Evolutionary conservation across 176 grass and related monocot genomes (phyloP).

Genomic region (Ampelocalamus luodianensis): DNA sequence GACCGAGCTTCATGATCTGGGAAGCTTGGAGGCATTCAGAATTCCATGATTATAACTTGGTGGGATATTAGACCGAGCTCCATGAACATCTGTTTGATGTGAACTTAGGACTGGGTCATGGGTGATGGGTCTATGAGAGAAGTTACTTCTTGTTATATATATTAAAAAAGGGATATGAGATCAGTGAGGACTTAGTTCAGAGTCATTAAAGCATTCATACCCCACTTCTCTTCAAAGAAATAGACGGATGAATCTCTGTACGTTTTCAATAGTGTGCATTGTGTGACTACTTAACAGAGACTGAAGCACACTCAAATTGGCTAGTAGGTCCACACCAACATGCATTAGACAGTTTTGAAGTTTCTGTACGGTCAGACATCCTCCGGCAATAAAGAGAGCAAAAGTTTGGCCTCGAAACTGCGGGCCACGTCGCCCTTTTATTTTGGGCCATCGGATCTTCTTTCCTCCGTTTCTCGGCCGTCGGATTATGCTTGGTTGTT

Average conservation of each 20-base stretch:
- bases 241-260: not conserved
- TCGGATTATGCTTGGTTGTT: too few species aligned
- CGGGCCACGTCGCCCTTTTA: too few species aligned
- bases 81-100: too few species aligned
- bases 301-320: not conserved
- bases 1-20: slow-evolving; percentile 1
- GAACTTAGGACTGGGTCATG: not conserved
- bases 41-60: too few species aligned
- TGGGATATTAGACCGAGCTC: too few species aligned
- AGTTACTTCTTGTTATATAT: not conserved
- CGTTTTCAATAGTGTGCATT: not conserved
- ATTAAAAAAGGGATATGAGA: not conserved
- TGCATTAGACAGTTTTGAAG: not conserved
- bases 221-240: not conserved
- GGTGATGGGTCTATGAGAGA: not conserved
- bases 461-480: too few species aligned
- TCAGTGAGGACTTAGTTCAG: not conserved
- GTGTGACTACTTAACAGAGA: not conserved
- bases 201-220: not conserved
- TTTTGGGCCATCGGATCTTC: too few species aligned
- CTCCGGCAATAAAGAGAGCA: too few species aligned
- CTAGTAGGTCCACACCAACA: not conserved
- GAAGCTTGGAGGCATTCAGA: not conserved
- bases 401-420: too few species aligned
- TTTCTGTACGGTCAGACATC: slow-evolving; percentile 4